These are phyloP conservation scores for Neurospora crassa DNA, from an alignment of 2,329 filamentous ascomycete species.

Conservation along the genomic window DNA sequence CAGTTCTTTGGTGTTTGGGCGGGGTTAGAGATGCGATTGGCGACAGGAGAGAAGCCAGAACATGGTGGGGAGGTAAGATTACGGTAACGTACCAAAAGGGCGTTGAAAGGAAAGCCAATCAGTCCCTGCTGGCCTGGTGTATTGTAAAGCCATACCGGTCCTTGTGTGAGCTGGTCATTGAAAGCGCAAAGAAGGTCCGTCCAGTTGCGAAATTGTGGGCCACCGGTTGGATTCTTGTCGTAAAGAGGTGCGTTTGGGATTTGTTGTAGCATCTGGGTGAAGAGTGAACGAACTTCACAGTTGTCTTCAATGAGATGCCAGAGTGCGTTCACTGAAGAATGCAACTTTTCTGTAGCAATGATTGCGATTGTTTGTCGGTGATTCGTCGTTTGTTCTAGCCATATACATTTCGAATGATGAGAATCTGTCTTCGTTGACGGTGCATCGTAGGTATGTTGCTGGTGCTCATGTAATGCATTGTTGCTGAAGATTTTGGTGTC, in stretches of 20 bases:
- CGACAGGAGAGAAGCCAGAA: neutral
- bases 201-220: neutral
- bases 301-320: neutral
- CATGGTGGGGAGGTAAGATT: neutral
- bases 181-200: neutral
- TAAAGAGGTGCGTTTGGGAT: neutral
- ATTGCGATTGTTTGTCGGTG: neutral
- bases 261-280: neutral
- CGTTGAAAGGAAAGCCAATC: constrained; percentile 1
- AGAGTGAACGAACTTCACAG: neutral
- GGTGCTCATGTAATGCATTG: neutral
- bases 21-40: neutral
- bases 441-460: neutral
- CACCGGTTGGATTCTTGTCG: neutral
- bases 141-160: neutral
- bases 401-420: neutral
- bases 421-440: neutral
- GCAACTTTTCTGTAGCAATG: neutral
- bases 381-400: neutral
- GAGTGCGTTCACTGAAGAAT: neutral
- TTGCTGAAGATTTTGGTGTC: neutral
- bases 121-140: neutral
- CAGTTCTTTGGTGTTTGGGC: neutral
- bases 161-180: neutral
- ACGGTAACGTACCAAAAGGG: neutral